A percentile compares a stretch with the other conserved stretches of the same genome.
phyloP scores from a whole-genome alignment of 805 yeast genomes.

The Ogataea thermomethanolica region DNA sequence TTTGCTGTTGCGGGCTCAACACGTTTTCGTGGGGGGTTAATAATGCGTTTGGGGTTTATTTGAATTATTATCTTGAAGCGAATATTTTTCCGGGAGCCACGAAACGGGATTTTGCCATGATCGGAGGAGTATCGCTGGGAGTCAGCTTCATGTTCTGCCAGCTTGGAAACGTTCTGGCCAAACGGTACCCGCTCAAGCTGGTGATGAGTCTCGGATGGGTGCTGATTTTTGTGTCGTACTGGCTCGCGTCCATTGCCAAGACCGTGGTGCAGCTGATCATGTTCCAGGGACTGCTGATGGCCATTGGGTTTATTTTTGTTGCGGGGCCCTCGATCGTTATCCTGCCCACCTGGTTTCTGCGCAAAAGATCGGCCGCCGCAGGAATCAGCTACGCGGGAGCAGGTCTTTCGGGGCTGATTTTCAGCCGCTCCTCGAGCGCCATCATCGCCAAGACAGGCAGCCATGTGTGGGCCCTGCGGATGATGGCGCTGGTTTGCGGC shows the following conservation, averaged over 20 bases:
- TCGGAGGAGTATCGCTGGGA: constrained; percentile 52
- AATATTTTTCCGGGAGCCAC: constrained; percentile 47
- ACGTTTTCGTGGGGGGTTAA: constrained; percentile 54
- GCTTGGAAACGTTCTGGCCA: constrained; percentile 43
- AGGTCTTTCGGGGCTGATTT: constrained; percentile 51
- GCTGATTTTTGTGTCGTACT: constrained; percentile 38
- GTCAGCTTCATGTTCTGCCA: constrained; percentile 65
- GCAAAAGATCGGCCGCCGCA: constrained; percentile 42
- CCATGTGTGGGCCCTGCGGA: constrained; percentile 46
- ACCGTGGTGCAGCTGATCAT: constrained; percentile 44
- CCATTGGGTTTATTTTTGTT: constrained; percentile 41
- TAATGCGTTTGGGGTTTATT: constrained; percentile 51
- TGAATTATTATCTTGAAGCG: constrained; percentile 43
- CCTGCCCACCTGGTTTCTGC: constrained; percentile 49
- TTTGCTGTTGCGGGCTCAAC: constrained; percentile 30
- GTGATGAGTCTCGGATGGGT: constrained; percentile 43
- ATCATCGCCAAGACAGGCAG: constrained; percentile 40
- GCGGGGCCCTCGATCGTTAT: constrained; percentile 35
- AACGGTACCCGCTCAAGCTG: constrained; percentile 46
- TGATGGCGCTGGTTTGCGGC: constrained; percentile 36
- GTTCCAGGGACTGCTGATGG: constrained; percentile 46
- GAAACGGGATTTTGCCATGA: constrained; percentile 48
- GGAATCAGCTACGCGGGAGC: constrained; percentile 50
- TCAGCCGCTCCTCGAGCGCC: constrained; percentile 40
- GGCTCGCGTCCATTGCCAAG: constrained; percentile 43